phyloP scores from a whole-genome alignment of 805 yeast genomes.

The Candida golubevii region DNA sequence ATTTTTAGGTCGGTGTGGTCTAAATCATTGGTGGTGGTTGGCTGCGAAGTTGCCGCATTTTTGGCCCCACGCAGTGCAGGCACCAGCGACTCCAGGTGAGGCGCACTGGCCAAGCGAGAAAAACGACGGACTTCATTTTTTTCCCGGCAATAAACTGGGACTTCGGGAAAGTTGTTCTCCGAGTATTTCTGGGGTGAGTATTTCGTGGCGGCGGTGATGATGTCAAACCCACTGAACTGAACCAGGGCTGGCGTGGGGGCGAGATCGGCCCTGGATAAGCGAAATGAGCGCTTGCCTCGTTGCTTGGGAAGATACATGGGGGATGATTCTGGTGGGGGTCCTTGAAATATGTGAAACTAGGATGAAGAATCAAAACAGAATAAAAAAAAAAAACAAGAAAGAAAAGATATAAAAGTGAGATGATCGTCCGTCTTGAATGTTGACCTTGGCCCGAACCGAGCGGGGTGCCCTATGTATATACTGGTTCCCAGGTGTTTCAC shows the following conservation, averaged over 20 bases:
- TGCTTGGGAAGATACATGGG: slow-evolving; percentile 4
- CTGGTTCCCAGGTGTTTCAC: no score
- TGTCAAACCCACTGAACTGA: slow-evolving; percentile 18
- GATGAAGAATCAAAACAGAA: no score
- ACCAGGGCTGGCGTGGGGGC: slow-evolving; percentile 2
- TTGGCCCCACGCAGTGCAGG: background rate
- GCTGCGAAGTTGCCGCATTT: slow-evolving; percentile 5
- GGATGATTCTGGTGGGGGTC: no score
- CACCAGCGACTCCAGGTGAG: background rate
- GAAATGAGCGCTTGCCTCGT: slow-evolving; percentile 4
- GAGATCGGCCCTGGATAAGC: slow-evolving; percentile 3
- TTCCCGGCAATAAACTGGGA: slow-evolving; percentile 21
- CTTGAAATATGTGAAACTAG: no score
- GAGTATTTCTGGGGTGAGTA: slow-evolving; percentile 25
- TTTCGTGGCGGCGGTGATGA: slow-evolving; percentile 17
- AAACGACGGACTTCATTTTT: slow-evolving; percentile 22
- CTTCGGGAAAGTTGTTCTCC: slow-evolving; percentile 26
- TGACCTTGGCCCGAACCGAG: no score
- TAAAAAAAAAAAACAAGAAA: no score
- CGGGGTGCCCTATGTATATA: no score
- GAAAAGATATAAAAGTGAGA: no score
- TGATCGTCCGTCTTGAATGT: no score
- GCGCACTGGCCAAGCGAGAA: slow-evolving; percentile 7
- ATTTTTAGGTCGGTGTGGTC: background rate
- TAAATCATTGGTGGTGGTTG: background rate